phyloP scores from a whole-genome alignment of 2,329 filamentous ascomycete genomes.

The Dothideomycetes sp. region DNA sequence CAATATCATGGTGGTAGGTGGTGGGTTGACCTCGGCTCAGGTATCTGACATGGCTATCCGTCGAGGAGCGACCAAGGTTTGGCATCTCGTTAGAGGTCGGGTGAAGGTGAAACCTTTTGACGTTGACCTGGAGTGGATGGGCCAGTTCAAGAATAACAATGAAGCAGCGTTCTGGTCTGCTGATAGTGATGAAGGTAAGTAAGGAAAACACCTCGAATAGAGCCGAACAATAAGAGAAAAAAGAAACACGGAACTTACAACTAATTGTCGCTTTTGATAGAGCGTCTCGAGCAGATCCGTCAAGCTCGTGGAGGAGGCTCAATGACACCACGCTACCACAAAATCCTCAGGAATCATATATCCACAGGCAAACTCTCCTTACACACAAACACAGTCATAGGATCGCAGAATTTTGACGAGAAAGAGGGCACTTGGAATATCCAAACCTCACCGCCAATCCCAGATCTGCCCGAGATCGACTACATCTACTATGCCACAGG shows the following conservation, averaged over 20 bases:
- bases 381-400: slow-evolving; percentile 49
- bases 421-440: slow-evolving; percentile 42
- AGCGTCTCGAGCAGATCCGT: slow-evolving; percentile 57
- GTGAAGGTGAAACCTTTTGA: slow-evolving; percentile 67
- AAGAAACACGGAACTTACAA: too few species aligned
- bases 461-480: slow-evolving; percentile 44
- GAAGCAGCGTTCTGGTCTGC: slow-evolving; percentile 71
- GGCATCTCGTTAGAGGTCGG: slow-evolving; percentile 56
- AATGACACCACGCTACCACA: slow-evolving; percentile 59
- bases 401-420: slow-evolving; percentile 25
- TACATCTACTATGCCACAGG: slow-evolving; percentile 73
- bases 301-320: slow-evolving; percentile 66
- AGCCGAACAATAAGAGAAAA: too few species aligned
- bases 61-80: slow-evolving; percentile 57
- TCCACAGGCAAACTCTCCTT: slow-evolving; percentile 45
- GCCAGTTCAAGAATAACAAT: slow-evolving; percentile 69
- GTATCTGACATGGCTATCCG: slow-evolving; percentile 58
- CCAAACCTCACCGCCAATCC: slow-evolving; percentile 44
- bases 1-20: slow-evolving; percentile 62
- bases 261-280: slow-evolving; percentile 22
- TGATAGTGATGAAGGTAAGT: slow-evolving; percentile 52
- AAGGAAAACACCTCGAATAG: too few species aligned
- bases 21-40: slow-evolving; percentile 68
- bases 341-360: slow-evolving; percentile 54
- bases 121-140: slow-evolving; percentile 67